Evolutionary conservation across 805 yeast species (phyloP), one percentile per base, ranked within the genome.

Genomic region (Candida railenensis): DNA sequence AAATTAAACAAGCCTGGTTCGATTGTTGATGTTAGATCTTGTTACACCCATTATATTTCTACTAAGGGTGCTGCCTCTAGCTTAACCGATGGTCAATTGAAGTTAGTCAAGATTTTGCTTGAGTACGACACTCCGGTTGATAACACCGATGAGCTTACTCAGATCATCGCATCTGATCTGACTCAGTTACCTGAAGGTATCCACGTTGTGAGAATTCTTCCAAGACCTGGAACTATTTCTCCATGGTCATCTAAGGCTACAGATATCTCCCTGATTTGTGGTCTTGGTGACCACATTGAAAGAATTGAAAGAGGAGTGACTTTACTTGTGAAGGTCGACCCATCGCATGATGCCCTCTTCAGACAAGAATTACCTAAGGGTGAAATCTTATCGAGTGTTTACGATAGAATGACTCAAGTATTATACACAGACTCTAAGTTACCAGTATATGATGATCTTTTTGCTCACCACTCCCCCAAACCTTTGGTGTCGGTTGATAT

Each of bases 191-290:
- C n/a, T n/a, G n/a, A n/a, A 46, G 34, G 56, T 53, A 69, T 81
- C 28, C 78, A 80, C 51, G 69, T 90, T 53, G 69, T 92, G 40
- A 78, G 96, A 63, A 77, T 94, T 44, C 75, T 90, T 44, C 99
- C 99, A 38, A 82, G 98, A 66, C 74, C 90, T 5, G 99, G 99
- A 50, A 94, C 99, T 11, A 92, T 94, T 54, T 91, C 98, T 21
- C 98, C 99, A 30, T 94, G 99, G 99, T 89, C 97, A 8, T 91
- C 98, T 12, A 94, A 94, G 71, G 99, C 99, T 22, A 91, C 99
- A 36, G 92, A 94, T 69, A 94, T 94, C 55, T 80, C 91, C 44
- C 81, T 83, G 47, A 96, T 88, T 47, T 89, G 96, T 70, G 97
- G 97, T 8, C 76, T 94, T 50, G 78, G 74, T 34, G 74, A 76